Base-by-base conservation (phyloP, 352 stramenopile genomes). In the Phytophthora palmivora region DNA sequence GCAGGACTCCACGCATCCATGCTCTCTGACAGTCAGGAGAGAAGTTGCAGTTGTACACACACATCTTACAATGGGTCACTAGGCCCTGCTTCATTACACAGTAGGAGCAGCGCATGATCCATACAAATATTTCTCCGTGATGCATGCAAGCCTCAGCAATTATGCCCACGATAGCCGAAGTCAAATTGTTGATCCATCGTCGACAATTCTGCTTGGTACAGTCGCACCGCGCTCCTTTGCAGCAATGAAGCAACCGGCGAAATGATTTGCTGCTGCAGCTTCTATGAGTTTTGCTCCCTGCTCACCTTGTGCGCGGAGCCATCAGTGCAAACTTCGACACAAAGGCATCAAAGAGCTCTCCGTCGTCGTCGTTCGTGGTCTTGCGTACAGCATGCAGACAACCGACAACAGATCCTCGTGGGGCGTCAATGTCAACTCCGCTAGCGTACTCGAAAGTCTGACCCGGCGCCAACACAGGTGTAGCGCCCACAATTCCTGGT, bases 391-490 rank as follows among this genome's bases (percentile, higher is more conserved):
- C 73, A 42, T 94, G 85, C 32, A 94, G 65, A 63, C 82, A 91
- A n/a, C 85, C 85, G 0, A 68, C 79, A 24, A 88, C 80, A 7
- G 67, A 79, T 14, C 85, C 85, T 10, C 72, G 55, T 11, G 82
- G 82, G 21, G 79, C 76, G 47, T 94, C 76, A 30, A 92, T 88
- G 55, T 92, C 83, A 15, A 92, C 79, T 22, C 85, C 83, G 37
- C 83, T 94, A 4, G 79, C 82, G 59, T 94, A 94, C 62, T 91
- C 79, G 45, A 92, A 92, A n/a, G 74, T 85, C 44, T 94, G 75
- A 6, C 85, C 85, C 16, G 85, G 85, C 22, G 62, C 61, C 34
- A 94, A 49, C 43, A 88, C 53, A 4, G 85, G 83, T 26, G 79
- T 92, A 44, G 78, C 74, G 15, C 83, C 85, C 11, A 94, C 85